These are phyloP conservation scores for Agaricales sp. DNA, from an alignment of 1,284 basidiomycete species.

Conservation along the genomic window DNA sequence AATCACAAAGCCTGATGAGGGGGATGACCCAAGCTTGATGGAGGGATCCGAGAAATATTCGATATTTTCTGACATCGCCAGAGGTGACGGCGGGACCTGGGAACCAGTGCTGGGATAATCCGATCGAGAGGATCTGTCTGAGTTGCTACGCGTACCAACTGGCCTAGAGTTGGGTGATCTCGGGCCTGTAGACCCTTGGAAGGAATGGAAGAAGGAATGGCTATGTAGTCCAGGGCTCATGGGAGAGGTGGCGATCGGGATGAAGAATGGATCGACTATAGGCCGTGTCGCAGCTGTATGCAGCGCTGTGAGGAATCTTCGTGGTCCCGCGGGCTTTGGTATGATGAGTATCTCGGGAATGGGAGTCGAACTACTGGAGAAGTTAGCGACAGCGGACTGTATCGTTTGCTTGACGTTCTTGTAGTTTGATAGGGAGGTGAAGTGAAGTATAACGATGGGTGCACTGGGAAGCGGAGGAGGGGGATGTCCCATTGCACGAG, in stretches of 20 bases:
- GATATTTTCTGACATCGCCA: conserved; percentile 64
- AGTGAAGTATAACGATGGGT: conserved; percentile 66
- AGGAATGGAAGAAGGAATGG: conserved; percentile 34
- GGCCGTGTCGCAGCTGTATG: conserved; percentile 82
- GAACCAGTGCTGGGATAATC: conserved; percentile 33
- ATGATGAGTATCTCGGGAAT: conserved; percentile 86
- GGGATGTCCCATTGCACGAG: conserved; percentile 38
- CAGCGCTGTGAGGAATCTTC: conserved; percentile 81
- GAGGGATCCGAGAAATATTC: conserved; percentile 84
- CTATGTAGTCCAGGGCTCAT: conserved; percentile 48
- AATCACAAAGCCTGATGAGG: conserved; percentile 83
- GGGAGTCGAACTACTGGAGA: conserved; percentile 25
- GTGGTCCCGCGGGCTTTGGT: conserved; percentile 89
- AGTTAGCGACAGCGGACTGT: conserved; percentile 50
- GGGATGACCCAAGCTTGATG: conserved; percentile 62
- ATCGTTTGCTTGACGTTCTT: conserved; percentile 81
- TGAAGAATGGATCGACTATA: conserved; percentile 79
- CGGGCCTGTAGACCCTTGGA: conserved; percentile 25
- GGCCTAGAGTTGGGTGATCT: conserved; percentile 32
- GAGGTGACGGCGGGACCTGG: conserved; percentile 58
- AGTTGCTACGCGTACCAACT: conserved; percentile 32
- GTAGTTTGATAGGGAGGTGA: conserved; percentile 84
- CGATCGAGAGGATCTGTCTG: conserved; percentile 50
- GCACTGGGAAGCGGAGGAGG: conserved; percentile 17
- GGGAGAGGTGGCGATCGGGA: conserved; percentile 88